Evolutionary conservation across 805 yeast species (phyloP).

Genomic region (Lipomyces orientalis): DNA sequence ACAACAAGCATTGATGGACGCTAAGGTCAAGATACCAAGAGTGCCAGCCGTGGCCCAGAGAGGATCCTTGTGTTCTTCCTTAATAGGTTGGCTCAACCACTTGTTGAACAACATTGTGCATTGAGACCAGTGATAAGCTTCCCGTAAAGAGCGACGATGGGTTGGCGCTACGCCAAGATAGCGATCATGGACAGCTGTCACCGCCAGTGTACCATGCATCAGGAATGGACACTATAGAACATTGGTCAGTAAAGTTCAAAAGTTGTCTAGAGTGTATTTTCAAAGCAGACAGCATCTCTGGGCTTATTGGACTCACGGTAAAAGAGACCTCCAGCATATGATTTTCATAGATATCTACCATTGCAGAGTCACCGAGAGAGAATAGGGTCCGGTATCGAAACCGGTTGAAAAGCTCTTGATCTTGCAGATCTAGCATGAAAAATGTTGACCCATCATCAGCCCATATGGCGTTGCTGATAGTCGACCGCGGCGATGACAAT

Average conservation of each 20-base stretch:
- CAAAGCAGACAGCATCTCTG: no score
- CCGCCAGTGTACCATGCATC: neutral
- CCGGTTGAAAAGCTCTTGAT: no score
- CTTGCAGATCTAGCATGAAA: no score
- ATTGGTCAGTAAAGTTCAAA: neutral
- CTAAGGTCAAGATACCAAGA: neutral
- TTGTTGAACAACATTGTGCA: neutral
- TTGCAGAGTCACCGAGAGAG: no score
- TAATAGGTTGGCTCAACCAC: neutral
- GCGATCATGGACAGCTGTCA: conserved; percentile 1
- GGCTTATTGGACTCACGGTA: no score
- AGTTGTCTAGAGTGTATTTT: neutral
- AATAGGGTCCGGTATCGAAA: no score
- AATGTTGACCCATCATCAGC: no score
- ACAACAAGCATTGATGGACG: neutral
- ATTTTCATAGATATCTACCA: no score
- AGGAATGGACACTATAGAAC: neutral
- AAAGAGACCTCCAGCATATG: no score
- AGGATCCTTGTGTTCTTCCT: neutral
- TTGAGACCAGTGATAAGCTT: conserved; percentile 3
- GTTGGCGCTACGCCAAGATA: neutral
- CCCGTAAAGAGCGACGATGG: neutral
- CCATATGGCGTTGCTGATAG: no score
- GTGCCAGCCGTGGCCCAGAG: neutral
- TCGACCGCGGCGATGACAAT: no score